Conservation (phyloP, 331 rosid genomes). For the Stylosanthes scabra region DNA sequence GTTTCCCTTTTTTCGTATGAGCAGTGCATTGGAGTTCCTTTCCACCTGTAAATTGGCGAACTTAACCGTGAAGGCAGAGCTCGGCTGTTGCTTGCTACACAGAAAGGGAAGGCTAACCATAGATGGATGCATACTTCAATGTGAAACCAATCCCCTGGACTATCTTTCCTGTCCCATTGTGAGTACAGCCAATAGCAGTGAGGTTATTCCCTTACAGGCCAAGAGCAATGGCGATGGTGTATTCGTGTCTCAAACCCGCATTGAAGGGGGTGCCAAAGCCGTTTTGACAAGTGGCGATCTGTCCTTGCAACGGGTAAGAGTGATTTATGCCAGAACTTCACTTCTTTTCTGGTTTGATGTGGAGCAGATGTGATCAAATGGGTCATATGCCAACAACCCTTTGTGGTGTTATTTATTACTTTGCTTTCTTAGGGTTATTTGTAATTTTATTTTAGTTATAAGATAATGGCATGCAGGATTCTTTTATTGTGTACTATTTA, state of each 20-base stretch:
- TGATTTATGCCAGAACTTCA: slow-evolving; percentile 75
- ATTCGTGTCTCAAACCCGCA: slow-evolving; percentile 87
- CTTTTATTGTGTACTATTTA: slow-evolving; percentile 31
- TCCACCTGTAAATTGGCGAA: slow-evolving; percentile 90
- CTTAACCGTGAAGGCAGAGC: slow-evolving; percentile 89
- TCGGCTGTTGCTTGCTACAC: slow-evolving; percentile 93
- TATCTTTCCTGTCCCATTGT: slow-evolving; percentile 85
- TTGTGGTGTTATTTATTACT: slow-evolving; percentile 31
- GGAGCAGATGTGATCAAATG: slow-evolving; percentile 56
- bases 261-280: slow-evolving; percentile 93
- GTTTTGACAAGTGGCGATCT: slow-evolving; percentile 78
- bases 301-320: slow-evolving; percentile 85
- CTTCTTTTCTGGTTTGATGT: slow-evolving; percentile 95
- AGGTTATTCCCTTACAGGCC: slow-evolving; percentile 49
- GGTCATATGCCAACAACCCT: slow-evolving; percentile 6
- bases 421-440: background rate
- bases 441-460: slow-evolving; percentile 23
- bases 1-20: slow-evolving; percentile 44
- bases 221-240: slow-evolving; percentile 66
- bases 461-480: slow-evolving; percentile 31
- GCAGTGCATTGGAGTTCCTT: slow-evolving; percentile 91
- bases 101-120: slow-evolving; percentile 85
- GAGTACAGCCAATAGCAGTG: slow-evolving; percentile 64
- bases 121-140: slow-evolving; percentile 88
- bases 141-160: slow-evolving; percentile 84